Evolutionary conservation across 768 basidiomycete genomes (phyloP), one percentile per base, ranked within the genome.

Genomic region (Phlegmacium glaucopus): DNA sequence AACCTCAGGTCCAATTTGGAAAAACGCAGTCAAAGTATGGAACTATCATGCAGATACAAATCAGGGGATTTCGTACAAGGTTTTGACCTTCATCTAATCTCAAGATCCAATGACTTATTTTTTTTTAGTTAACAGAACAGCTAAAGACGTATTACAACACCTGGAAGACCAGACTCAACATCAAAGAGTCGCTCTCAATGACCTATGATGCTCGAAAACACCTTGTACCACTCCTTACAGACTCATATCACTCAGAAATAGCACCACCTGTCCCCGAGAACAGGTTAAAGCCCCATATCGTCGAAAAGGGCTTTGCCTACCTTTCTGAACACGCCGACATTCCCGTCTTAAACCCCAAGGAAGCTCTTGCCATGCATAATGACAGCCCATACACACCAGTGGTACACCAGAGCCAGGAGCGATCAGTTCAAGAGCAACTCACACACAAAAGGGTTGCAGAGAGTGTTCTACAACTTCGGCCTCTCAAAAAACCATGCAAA

Each of bases 61-160:
- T 10, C 15, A 18, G 4, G 41, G 42, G 6, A 40, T 59, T 0
- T 57, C 18, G 28, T 59, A 59, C 22, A 57, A 59, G 58, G 57
- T 59, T 22, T 22, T 22, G 5, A 22, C 22, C 5, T 22, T 22
- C 22, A 3, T 22, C 2, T 22, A 3, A 22, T 22, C 5, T 22
- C 22, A 22, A 22, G 22, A 22, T 22, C 22, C 5, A 3, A 5
- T 5, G 2, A 5, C 22, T 22, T 3, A 22, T 22, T 22, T 22
- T 5, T 22, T 22, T 42, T 12, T 41, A 55, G 49, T 44, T 55
- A 13, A 38, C 35, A 11, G 49, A 55, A 32, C 54, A 55, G 39
- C 43, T 58, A 4, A 50, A 50, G 28, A 22, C 35, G 0, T 58
- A 54, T 37, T 58, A 52, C 34, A 17, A 51, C 27, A 37, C 27